Percentiles rank a stretch among this genome's conserved stretches.
Evolutionary conservation across 2,329 filamentous ascomycete genomes (phyloP).

Genomic region (Penicillium polonicum): DNA sequence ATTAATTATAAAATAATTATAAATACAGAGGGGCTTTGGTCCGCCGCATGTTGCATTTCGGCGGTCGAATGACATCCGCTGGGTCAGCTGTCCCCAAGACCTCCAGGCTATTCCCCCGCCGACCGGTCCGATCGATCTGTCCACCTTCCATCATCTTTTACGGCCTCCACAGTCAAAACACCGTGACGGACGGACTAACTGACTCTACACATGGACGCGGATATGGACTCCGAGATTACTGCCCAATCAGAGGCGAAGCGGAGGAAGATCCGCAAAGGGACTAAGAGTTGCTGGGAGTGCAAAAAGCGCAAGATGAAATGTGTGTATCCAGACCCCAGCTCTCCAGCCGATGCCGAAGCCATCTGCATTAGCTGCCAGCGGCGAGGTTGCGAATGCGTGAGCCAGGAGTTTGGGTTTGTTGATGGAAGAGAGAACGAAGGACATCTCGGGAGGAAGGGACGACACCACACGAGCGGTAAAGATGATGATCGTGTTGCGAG

Average conservation of each 20-base stretch:
- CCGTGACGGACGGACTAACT: neutral
- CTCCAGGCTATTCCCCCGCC: too few species aligned
- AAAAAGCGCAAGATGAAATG: constrained; percentile 14
- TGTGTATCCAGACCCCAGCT: neutral
- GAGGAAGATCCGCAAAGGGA: constrained; percentile 11
- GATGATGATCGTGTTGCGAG: neutral
- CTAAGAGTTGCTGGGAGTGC: constrained; percentile 14
- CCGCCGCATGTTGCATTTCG: neutral
- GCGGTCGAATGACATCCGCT: neutral
- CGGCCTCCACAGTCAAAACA: neutral
- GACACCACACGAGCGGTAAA: neutral
- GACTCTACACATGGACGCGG: neutral
- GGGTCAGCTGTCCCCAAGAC: neutral
- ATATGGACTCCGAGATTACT: neutral
- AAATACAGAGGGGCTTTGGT: neutral
- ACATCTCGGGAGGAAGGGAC: neutral
- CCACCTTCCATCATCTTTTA: neutral
- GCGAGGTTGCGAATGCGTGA: constrained; percentile 40
- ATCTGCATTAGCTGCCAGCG: constrained; percentile 19
- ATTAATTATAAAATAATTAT: neutral
- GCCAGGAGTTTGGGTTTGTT: constrained; percentile 45
- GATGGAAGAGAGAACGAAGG: neutral
- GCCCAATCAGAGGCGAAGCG: neutral
- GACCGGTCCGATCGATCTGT: neutral
- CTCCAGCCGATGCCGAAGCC: neutral